Conservation (phyloP, 805 yeast genomes). For the Ogataea kodamae region DNA sequence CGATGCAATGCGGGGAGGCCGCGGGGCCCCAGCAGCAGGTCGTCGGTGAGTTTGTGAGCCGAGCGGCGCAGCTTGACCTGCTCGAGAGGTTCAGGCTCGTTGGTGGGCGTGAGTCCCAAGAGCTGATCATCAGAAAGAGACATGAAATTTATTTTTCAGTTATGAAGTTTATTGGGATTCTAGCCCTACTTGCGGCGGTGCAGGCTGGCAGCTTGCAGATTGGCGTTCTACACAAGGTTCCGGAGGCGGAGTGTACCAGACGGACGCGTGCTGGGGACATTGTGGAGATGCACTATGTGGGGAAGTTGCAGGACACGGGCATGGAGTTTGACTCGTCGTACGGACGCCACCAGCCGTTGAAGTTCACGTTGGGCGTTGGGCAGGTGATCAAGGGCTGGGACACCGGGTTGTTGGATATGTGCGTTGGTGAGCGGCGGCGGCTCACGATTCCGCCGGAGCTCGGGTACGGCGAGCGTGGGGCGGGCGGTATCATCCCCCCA, state of each 20-base stretch:
- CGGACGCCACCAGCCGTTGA: conserved; percentile 60
- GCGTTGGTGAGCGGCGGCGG: conserved; percentile 82
- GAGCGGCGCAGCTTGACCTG: conserved; percentile 21
- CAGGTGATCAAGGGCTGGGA: conserved; percentile 92
- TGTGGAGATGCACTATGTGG: conserved; percentile 77
- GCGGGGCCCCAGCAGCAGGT: conserved; percentile 45
- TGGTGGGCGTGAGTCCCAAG: conserved; percentile 22
- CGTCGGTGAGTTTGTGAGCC: conserved; percentile 48
- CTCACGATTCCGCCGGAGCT: conserved; percentile 74
- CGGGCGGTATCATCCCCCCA: conserved; percentile 69
- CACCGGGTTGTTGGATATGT: conserved; percentile 76
- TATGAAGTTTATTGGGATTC: conserved; percentile 1
- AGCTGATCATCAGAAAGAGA: conserved; percentile 29
- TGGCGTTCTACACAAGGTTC: conserved; percentile 47
- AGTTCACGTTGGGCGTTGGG: conserved; percentile 71
- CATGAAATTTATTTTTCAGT: conserved; percentile 6
- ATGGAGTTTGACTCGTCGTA: conserved; percentile 72
- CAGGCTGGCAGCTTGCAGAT: conserved; percentile 16
- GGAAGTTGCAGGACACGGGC: conserved; percentile 57
- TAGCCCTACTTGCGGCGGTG: conserved; percentile 1
- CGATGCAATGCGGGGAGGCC: conserved; percentile 55
- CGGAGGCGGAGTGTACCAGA: conserved; percentile 50
- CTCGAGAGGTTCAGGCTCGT: conserved; percentile 7
- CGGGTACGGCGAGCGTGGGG: conserved; percentile 75
- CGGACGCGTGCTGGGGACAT: conserved; percentile 63